phyloP scores from a whole-genome alignment of 2,329 filamentous ascomycete genomes.

The Pleomassaria siparia region DNA sequence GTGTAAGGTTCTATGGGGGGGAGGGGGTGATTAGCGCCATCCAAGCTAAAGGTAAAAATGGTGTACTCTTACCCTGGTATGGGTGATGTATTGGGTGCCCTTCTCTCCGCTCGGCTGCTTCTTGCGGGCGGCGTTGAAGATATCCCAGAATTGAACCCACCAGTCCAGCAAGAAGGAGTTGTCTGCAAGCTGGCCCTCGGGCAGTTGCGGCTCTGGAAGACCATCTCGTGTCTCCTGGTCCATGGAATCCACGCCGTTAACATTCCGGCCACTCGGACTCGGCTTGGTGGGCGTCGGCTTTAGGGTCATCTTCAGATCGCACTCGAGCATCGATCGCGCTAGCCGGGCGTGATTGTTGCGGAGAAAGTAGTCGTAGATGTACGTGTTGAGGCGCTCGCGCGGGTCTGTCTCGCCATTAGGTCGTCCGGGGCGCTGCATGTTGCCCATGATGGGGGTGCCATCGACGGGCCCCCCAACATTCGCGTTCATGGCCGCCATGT shows the following conservation, averaged over 20 bases:
- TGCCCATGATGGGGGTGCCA: slow-evolving; percentile 68
- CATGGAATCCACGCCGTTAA: slow-evolving; percentile 68
- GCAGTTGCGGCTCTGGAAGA: slow-evolving; percentile 73
- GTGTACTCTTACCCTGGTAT: slow-evolving; percentile 72
- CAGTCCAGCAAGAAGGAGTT: slow-evolving; percentile 93
- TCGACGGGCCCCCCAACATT: slow-evolving; percentile 64
- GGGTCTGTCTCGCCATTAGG: slow-evolving; percentile 33
- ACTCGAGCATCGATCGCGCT: slow-evolving; percentile 63
- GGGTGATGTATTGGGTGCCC: slow-evolving; percentile 71
- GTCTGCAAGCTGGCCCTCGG: slow-evolving; percentile 61
- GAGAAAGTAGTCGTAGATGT: slow-evolving; percentile 90
- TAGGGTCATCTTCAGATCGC: slow-evolving; percentile 59
- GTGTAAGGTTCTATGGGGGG: slow-evolving; percentile 61
- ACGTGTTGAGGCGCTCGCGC: slow-evolving; percentile 71
- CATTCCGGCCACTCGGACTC: slow-evolving; percentile 67
- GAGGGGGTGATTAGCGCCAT: slow-evolving; percentile 21
- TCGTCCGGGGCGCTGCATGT: slow-evolving; percentile 45
- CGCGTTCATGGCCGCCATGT: slow-evolving; percentile 69
- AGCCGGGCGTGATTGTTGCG: slow-evolving; percentile 82
- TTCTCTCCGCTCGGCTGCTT: slow-evolving; percentile 39
- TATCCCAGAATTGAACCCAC: slow-evolving; percentile 98
- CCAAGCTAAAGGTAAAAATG: neutral
- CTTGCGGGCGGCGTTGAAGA: slow-evolving; percentile 78
- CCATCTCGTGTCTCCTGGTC: slow-evolving; percentile 87
- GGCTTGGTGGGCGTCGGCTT: slow-evolving; percentile 56